These are phyloP conservation scores for Umbilicus rupestris DNA, from an alignment of 164 flowering plant species.

Conservation along the genomic window DNA sequence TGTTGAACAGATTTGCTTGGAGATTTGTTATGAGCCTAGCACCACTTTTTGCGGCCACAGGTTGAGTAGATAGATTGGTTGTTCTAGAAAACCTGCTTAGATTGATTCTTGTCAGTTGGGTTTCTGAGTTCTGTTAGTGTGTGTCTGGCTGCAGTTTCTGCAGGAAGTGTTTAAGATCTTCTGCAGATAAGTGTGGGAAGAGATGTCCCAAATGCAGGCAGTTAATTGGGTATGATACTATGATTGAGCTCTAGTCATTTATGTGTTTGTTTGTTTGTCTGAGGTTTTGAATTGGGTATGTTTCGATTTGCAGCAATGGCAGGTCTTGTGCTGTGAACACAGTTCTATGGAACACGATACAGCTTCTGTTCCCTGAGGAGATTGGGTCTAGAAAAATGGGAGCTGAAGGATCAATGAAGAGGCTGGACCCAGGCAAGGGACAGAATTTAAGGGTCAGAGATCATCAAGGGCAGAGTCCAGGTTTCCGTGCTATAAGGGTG, in stretches of 20 bases:
- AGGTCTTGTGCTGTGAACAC: slow-evolving; percentile 84
- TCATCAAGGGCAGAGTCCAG: slow-evolving; percentile 8
- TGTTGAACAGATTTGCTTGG: slow-evolving; percentile 74
- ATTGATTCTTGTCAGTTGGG: not conserved
- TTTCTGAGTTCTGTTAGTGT: slow-evolving; percentile 6
- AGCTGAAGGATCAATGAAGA: slow-evolving; percentile 18
- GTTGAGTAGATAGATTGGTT: slow-evolving; percentile 21
- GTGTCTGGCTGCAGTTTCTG: slow-evolving; percentile 48
- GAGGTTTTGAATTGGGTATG: not conserved
- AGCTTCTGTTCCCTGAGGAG: slow-evolving; percentile 79
- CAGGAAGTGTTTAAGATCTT: slow-evolving; percentile 67
- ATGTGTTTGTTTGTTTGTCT: not conserved
- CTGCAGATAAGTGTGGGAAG: slow-evolving; percentile 87
- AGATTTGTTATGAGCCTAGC: slow-evolving; percentile 86
- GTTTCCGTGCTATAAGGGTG: slow-evolving; percentile 2
- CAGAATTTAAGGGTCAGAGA: slow-evolving; percentile 15
- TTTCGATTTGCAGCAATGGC: slow-evolving; percentile 51
- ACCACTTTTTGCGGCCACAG: slow-evolving; percentile 98
- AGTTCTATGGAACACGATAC: slow-evolving; percentile 94
- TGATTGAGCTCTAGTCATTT: not conserved
- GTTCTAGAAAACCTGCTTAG: not conserved
- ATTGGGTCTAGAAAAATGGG: slow-evolving; percentile 55
- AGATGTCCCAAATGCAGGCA: slow-evolving; percentile 88
- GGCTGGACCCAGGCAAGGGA: slow-evolving; percentile 17
- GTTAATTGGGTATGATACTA: slow-evolving; percentile 69